Conservation (phyloP, 495 filamentous ascomycete genomes). For the Bacidia rubella region DNA sequence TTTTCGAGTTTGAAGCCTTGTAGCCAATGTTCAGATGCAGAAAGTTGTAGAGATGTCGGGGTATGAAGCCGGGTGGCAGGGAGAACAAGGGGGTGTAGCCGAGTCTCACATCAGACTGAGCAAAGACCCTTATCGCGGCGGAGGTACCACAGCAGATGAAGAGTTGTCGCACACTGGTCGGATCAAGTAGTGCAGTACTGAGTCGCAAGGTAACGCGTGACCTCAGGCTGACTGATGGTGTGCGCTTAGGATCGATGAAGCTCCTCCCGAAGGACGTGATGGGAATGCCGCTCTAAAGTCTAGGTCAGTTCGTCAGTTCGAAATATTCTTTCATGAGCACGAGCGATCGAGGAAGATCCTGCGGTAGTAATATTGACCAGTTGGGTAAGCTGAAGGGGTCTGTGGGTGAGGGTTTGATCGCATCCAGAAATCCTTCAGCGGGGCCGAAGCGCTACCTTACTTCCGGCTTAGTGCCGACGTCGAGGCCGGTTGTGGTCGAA, state of each 20-base stretch:
- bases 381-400: neutral
- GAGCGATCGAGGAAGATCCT: too few relatives aligned
- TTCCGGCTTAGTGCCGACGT: neutral
- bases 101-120: slow-evolving; percentile 2
- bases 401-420: slow-evolving; percentile 1
- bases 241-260: neutral
- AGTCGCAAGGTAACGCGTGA: neutral
- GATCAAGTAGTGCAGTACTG: too few relatives aligned
- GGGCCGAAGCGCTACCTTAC: neutral
- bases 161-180: too few relatives aligned
- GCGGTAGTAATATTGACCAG: too few relatives aligned
- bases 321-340: too few relatives aligned
- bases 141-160: too few relatives aligned
- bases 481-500: neutral
- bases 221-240: neutral
- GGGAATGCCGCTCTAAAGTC: neutral
- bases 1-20: too few relatives aligned
- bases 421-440: neutral
- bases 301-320: too few relatives aligned
- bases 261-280: neutral
- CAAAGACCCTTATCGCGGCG: too few relatives aligned
- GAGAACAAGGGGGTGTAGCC: neutral
- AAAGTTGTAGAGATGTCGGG: neutral
- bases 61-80: neutral
- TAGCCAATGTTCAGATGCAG: too few relatives aligned